A percentile compares a stretch with the other conserved stretches of the same genome.
These are phyloP conservation scores for Gautieria morchelliformis DNA, from an alignment of 768 basidiomycete species.

Conservation along the genomic window DNA sequence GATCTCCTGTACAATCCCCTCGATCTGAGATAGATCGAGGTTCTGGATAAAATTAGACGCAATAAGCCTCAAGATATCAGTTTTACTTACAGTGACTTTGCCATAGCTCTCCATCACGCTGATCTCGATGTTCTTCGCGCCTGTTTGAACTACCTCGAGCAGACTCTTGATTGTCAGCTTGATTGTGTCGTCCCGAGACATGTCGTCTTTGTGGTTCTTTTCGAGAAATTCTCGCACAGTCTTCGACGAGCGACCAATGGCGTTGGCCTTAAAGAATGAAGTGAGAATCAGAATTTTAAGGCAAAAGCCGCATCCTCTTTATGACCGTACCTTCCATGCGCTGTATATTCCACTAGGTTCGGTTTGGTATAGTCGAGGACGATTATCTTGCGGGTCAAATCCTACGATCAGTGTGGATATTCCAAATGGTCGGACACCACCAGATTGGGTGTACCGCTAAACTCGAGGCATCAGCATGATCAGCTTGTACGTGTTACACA, in stretches of 20 bases:
- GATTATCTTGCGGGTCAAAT: constrained; percentile 87
- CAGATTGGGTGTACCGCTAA: constrained; percentile 95
- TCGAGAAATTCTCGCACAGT: constrained; percentile 98
- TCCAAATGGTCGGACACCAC: constrained; percentile 96
- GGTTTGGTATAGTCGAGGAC: constrained; percentile 88
- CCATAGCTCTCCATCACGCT: constrained; percentile 95
- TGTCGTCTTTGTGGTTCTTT: constrained; percentile 92
- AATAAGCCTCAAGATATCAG: not conserved
- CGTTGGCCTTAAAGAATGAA: constrained; percentile 62
- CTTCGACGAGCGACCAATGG: constrained; percentile 95
- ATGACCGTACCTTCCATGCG: constrained; percentile 81
- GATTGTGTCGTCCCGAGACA: constrained; percentile 82
- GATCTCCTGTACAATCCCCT: constrained; percentile 84
- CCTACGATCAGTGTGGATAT: constrained; percentile 95
- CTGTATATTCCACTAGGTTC: constrained; percentile 98
- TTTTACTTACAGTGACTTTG: constrained; percentile 69
- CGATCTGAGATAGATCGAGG: constrained; percentile 79
- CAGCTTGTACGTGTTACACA: not conserved
- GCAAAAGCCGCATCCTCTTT: not conserved
- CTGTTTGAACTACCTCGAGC: constrained; percentile 96
- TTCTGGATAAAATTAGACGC: constrained; percentile 39
- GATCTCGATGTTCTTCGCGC: constrained; percentile 99
- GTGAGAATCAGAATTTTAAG: not conserved
- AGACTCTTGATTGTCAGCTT: constrained; percentile 93
- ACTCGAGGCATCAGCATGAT: not conserved